Base-by-base conservation (phyloP, 192 early-diverging fungal species). In the Backusella psychrophila region DNA sequence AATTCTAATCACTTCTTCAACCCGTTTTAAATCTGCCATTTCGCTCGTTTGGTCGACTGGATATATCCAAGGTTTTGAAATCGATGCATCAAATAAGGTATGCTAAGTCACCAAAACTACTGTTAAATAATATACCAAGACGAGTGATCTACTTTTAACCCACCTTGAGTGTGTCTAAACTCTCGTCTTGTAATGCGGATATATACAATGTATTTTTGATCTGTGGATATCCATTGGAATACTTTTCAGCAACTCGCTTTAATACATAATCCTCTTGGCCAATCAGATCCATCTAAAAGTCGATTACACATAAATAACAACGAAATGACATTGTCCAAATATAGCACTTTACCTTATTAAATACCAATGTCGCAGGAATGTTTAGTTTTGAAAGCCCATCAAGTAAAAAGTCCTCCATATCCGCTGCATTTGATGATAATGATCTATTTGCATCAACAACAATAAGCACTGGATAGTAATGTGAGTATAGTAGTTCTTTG, bases 1-100 rank as follows among this genome's bases (percentile, higher is more conserved):
- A 7, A 86, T 85, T 17, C 89, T 85, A 63, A 91, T 87, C 46
- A 88, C 74, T 66, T 91, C 89, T 71, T 91, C 89, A 9, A 91
- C 88, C 0, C 80, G 81, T 21, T 82, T 83, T 26, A 89, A 65
- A 56, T 86, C 87, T 19, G 88, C 67, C 85, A 86, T 85, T 17
- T 91, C 89, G 0, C 75, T 74, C n/a, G 78, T 87, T 72, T 84
- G 82, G 12, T 79, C 53, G 1, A 79, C 74, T 19, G 88, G 84
- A 66, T 84, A 89, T 19, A 88, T 46, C 89, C 89, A 91, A 2
- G 73, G 63, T 21, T 83, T 78, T n/a, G 86, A 75, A 11, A 76
- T 35, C 0, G 88, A 78, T 15, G 78, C 70, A 0, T 73, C 72
- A 41, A 85, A 77, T 35, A 83, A 14, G 76, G 76, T 49, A 71